Evolutionary conservation across 169 alveolate genomes (phyloP).

Genomic region (Perkinsus marinus): DNA sequence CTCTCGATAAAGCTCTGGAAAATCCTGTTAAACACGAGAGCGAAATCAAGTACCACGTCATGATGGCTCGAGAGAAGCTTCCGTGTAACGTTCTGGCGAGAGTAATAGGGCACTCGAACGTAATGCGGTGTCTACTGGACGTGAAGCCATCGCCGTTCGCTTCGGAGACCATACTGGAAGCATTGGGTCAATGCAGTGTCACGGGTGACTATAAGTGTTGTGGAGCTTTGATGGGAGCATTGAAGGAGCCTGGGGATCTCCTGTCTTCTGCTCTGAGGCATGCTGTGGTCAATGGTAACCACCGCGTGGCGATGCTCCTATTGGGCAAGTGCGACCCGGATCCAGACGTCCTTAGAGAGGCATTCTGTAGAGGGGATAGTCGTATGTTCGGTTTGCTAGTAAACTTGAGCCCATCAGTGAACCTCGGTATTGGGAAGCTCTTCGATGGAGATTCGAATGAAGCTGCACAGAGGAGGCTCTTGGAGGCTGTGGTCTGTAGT

Average conservation of each 20-base stretch:
- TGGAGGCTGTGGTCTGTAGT: neutral
- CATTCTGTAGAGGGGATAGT: neutral
- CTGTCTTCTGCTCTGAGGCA: neutral
- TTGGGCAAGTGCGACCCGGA: neutral
- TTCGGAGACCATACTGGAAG: neutral
- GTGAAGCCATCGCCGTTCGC: neutral
- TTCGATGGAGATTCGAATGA: neutral
- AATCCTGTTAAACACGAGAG: neutral
- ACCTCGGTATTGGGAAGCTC: neutral
- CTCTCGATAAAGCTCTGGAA: neutral
- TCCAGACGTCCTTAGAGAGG: neutral
- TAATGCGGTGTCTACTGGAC: neutral
- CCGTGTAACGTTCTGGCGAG: neutral
- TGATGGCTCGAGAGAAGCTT: neutral
- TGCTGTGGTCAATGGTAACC: neutral
- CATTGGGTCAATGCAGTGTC: neutral
- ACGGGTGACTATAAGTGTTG: neutral
- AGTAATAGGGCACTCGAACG: neutral
- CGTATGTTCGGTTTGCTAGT: neutral
- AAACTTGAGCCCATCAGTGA: neutral
- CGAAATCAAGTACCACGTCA: neutral
- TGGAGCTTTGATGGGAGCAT: neutral
- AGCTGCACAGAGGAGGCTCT: neutral
- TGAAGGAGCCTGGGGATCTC: neutral
- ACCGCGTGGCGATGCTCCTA: neutral